Evolutionary conservation across 441 rosid species (phyloP), one percentile per base, ranked within the genome.

Genomic region (Pelargonium exstipulatum): DNA sequence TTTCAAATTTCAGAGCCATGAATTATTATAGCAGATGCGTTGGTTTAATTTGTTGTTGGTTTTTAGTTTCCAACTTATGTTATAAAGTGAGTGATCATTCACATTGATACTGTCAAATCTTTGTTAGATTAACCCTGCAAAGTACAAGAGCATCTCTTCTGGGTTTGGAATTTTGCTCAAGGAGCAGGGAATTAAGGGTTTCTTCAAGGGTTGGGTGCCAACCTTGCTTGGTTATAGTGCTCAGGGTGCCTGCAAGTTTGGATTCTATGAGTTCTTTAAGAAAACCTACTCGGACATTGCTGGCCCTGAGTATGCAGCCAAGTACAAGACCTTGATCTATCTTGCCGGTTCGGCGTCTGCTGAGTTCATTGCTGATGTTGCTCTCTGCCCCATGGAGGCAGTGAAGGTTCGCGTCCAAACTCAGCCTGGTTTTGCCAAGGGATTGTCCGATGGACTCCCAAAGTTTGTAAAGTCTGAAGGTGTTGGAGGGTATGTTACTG

Each of bases 321-420:
- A 95, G 81, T 95, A 95, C 83, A 92, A 92, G 83, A 95, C 98
- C 55, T 86, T 95, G 84, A 95, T 95, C 78, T 95, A 90, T 86
- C 96, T 95, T 68, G 98, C 99, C 49, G 99, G 99, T 58, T 95
- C 99, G 68, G 99, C 99, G 46, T 95, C 99, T 80, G 99, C 99
- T 77, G 99, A 92, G 85, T 76, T 95, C 68, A 95, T 95, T 68
- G 99, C 99, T n/a, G 99, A 95, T 83, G n/a, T 95, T 77, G 99
- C 97, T 0, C 97, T 95, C 68, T 92, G 99, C 88, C 99, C 99
- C 18, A 82, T 95, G 9, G 99, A 95, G 83, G 99, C 99, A 43
- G 99, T 95, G 13, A 95, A 95, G 90, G 99, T 95, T 67, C 80
- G 98, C 42, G 99, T 95, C 71, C 98, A 95, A 82, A 95, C 99